Percentiles rank a stretch among this genome's conserved stretches.
Conservation (phyloP, 1,284 basidiomycete genomes). For the Waitea zeae region DNA sequence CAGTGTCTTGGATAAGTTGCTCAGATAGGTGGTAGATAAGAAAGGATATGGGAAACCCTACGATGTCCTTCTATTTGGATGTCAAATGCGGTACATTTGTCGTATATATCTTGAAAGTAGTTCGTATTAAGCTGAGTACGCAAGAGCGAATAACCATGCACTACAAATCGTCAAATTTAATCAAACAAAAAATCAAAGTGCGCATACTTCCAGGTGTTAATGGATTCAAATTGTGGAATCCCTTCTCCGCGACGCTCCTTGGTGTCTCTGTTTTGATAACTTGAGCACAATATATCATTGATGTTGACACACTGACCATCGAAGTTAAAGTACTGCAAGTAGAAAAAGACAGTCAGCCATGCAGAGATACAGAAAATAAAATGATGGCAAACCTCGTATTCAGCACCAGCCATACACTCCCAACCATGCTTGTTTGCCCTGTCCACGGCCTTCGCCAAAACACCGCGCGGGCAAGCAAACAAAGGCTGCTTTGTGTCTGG, state of each 20-base stretch:
- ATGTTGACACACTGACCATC: slow-evolving; percentile 31
- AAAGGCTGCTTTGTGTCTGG: slow-evolving; percentile 67
- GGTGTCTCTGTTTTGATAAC: slow-evolving; percentile 48
- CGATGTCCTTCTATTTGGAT: slow-evolving; percentile 87
- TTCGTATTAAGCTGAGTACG: slow-evolving; percentile 76
- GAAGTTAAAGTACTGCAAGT: slow-evolving; percentile 80
- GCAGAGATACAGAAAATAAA: background rate
- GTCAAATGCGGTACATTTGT: slow-evolving; percentile 57
- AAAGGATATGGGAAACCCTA: slow-evolving; percentile 20
- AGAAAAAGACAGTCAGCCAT: background rate
- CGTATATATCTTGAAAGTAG: slow-evolving; percentile 84
- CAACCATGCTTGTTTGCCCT: slow-evolving; percentile 31
- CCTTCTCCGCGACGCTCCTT: slow-evolving; percentile 58
- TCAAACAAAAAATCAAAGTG: background rate
- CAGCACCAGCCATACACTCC: slow-evolving; percentile 64
- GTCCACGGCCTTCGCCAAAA: slow-evolving; percentile 47
- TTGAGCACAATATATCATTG: background rate
- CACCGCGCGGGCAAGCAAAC: slow-evolving; percentile 70
- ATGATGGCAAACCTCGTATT: slow-evolving; percentile 78
- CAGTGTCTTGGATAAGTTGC: slow-evolving; percentile 55
- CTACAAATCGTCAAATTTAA: slow-evolving; percentile 19
- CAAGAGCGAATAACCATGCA: slow-evolving; percentile 88
- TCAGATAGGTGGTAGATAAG: slow-evolving; percentile 2
- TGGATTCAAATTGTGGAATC: slow-evolving; percentile 56
- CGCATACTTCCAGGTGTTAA: slow-evolving; percentile 81